Evolutionary conservation across 805 yeast species (phyloP).

Genomic region (Cyberlindnera japonica): DNA sequence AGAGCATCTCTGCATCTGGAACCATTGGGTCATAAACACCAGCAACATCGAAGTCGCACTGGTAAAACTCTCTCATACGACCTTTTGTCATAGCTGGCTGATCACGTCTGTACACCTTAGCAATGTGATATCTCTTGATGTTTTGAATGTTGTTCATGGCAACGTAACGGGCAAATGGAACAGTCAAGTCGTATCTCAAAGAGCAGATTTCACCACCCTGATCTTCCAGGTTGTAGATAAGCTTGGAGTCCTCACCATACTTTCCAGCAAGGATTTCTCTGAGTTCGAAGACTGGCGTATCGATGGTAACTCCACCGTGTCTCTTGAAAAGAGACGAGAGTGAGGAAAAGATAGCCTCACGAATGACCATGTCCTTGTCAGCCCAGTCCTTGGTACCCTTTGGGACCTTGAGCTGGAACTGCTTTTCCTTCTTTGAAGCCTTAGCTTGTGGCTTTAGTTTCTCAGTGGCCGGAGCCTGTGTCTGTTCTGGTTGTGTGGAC

Average conservation of each 20-base stretch:
- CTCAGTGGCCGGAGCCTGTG: conserved; percentile 4
- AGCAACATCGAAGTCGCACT: conserved; percentile 97
- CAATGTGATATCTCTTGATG: conserved; percentile 94
- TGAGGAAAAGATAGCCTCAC: conserved; percentile 80
- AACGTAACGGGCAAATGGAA: conserved; percentile 95
- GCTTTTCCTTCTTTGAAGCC: conserved; percentile 35
- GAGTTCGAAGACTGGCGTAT: conserved; percentile 96
- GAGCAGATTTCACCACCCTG: conserved; percentile 99
- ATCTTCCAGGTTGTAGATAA: conserved; percentile 93
- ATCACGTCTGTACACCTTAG: conserved; percentile 97
- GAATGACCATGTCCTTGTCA: conserved; percentile 92
- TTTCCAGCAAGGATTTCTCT: conserved; percentile 95
- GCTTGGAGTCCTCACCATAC: conserved; percentile 97
- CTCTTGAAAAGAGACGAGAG: conserved; percentile 76
- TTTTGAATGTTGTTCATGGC: conserved; percentile 90
- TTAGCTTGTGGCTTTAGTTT: conserved; percentile 8
- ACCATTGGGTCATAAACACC: conserved; percentile 92
- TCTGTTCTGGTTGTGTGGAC: conserved; percentile 4
- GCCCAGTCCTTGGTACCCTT: conserved; percentile 99
- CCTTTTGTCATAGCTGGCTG: conserved; percentile 99
- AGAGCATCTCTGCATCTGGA: conserved; percentile 89
- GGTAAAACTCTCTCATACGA: conserved; percentile 99
- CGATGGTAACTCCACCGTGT: conserved; percentile 98
- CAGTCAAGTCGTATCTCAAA: conserved; percentile 93
- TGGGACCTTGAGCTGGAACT: conserved; percentile 86